These are phyloP conservation scores for Xylaria arbuscula DNA, from an alignment of 2,329 filamentous ascomycete species.

Conservation along the genomic window DNA sequence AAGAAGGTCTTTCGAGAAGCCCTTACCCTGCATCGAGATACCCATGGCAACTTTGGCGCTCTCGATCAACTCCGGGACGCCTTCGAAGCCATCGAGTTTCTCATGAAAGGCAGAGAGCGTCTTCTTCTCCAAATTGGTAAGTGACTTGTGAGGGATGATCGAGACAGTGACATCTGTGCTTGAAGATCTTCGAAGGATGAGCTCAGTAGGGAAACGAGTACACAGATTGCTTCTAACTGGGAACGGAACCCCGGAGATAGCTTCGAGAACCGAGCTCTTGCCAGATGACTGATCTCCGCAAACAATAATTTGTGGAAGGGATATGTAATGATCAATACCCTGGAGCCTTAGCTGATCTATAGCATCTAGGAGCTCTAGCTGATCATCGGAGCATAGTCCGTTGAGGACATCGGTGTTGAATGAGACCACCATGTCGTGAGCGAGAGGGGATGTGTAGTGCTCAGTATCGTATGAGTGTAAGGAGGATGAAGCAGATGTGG, in stretches of 20 bases:
- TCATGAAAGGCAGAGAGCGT: constrained; percentile 39
- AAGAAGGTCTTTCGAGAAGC: constrained; percentile 60
- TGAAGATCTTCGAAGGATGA: constrained; percentile 63
- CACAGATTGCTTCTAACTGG: constrained; percentile 68
- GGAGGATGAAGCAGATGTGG: background rate
- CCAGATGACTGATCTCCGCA: constrained; percentile 71
- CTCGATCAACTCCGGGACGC: constrained; percentile 53
- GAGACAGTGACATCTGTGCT: constrained; percentile 52
- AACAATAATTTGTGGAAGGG: constrained; percentile 64
- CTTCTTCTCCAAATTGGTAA: constrained; percentile 44
- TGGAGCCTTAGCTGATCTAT: constrained; percentile 55
- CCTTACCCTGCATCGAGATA: constrained; percentile 49
- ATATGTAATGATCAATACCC: constrained; percentile 53
- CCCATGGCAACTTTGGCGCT: constrained; percentile 62
- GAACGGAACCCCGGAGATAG: constrained; percentile 70
- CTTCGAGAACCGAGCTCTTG: constrained; percentile 74
- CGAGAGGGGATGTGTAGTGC: too few relatives aligned
- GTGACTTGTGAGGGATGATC: constrained; percentile 51
- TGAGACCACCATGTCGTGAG: constrained; percentile 39
- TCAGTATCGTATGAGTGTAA: background rate
- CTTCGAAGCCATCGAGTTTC: constrained; percentile 46
- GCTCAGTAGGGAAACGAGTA: constrained; percentile 72
- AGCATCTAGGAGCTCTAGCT: constrained; percentile 54
- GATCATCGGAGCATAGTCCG: constrained; percentile 48
- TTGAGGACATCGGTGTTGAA: constrained; percentile 44